phyloP scores from a whole-genome alignment of 169 alveolate species.

The Neospora caninum region DNA sequence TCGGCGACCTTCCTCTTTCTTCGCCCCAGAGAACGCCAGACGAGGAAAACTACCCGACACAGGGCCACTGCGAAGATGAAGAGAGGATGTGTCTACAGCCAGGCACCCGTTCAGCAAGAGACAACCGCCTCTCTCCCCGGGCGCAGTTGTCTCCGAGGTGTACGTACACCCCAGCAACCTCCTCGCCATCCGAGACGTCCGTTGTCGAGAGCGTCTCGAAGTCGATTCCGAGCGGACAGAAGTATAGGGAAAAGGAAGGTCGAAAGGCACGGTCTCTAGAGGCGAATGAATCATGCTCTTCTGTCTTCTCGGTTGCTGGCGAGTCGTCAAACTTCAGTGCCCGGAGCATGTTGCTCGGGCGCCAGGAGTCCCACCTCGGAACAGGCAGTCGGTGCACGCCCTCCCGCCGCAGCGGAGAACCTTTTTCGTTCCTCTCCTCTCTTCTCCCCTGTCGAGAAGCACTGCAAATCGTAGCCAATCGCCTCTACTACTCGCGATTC shows the following conservation, averaged over 20 bases:
- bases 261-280: background rate
- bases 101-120: too few species aligned
- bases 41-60: background rate
- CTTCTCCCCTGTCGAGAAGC: background rate
- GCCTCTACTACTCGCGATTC: constrained; percentile 41
- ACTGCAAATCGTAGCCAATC: background rate
- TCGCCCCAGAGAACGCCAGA: too few species aligned
- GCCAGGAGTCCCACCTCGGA: too few species aligned
- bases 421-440: background rate
- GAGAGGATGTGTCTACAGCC: background rate
- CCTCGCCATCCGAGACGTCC: background rate
- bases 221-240: background rate
- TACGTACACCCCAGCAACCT: background rate
- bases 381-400: background rate
- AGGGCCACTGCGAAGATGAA: background rate
- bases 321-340: background rate
- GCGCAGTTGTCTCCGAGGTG: background rate
- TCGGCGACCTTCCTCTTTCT: too few species aligned
- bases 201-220: background rate
- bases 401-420: background rate
- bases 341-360: background rate
- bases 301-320: too few species aligned
- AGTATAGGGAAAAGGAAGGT: too few species aligned
- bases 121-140: too few species aligned
- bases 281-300: background rate